Base-by-base conservation (phyloP, 768 basidiomycete genomes). In the Gymnopilus junonius region DNA sequence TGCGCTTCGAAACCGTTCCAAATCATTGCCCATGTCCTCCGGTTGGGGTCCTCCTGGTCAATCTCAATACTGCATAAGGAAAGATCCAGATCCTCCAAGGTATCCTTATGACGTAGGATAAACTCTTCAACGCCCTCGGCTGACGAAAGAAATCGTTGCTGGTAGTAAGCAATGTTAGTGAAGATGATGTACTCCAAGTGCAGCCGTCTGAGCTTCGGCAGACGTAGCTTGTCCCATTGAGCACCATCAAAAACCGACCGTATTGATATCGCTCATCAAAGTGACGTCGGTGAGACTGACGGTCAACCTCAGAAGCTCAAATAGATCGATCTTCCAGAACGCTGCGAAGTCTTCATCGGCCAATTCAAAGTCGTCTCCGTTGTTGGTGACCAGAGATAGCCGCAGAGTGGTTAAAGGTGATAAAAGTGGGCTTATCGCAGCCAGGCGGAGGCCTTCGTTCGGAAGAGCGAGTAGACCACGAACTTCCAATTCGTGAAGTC, bases 401-500 rank as follows among this genome's bases (percentile, higher is more conserved):
- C 11, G 37, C 21, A 60, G 50, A 0, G 31, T 60, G 7, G 23
- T 12, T 10, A 60, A 23, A 12, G 23, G 15, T 23, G 39, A 23
- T 17, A 60, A n/a, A 10, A 60, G 37, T 7, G 37, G n/a, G 35
- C 20, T 40, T 21, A 48, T 55, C 10, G 17, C 40, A 11, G 35
- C 42, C 7, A 54, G 42, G 8, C 31, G 61, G 8, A 55, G 4
- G 43, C 42, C 32, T 21, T 34, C 32, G 40, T 62, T 62, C 3
- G 61, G 42, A 21, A 55, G 40, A 10, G 61, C 42, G 21, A 62
- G 53, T 21, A 62, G 61, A 8, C 21, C 12, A 8, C 32, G 53
- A 21, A 62, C 46, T 21, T 62, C 54, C 21, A 62, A 54, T 14
- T 34, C 8, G 17, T 56, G 40, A 3, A 62, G 54, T 29, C 7